A percentile compares a stretch with the other conserved stretches of the same genome.
Evolutionary conservation across 2,329 filamentous ascomycete species (phyloP).

Genomic region (Cladosporium sp.): DNA sequence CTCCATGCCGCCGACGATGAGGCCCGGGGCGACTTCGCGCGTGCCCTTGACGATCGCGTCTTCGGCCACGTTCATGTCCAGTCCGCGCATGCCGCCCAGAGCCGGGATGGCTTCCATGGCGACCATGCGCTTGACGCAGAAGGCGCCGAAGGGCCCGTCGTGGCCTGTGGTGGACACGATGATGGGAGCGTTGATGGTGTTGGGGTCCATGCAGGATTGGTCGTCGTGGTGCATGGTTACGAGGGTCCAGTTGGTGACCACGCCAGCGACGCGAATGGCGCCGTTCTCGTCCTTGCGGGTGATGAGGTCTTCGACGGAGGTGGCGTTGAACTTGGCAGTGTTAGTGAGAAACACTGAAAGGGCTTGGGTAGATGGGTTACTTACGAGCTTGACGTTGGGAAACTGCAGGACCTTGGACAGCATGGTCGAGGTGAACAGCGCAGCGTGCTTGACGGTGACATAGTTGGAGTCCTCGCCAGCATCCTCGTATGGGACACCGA

Average conservation of each 20-base stretch:
- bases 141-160: constrained; percentile 85
- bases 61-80: constrained; percentile 89
- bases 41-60: constrained; percentile 92
- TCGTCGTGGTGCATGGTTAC: constrained; percentile 55
- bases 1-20: constrained; percentile 86
- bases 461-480: constrained; percentile 62
- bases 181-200: constrained; percentile 89
- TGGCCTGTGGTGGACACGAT: constrained; percentile 88
- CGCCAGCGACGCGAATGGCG: constrained; percentile 69
- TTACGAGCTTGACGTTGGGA: constrained; percentile 77
- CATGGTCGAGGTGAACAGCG: constrained; percentile 84
- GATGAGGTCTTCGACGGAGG: constrained; percentile 86
- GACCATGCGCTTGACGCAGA: constrained; percentile 84
- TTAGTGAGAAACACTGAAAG: not conserved
- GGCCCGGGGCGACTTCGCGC: constrained; percentile 77
- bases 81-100: constrained; percentile 84
- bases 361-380: not conserved
- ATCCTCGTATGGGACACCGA: constrained; percentile 82
- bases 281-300: constrained; percentile 59
- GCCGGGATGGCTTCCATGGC: constrained; percentile 79
- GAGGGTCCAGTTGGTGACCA: constrained; percentile 94
- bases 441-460: constrained; percentile 90
- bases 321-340: constrained; percentile 68
- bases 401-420: constrained; percentile 76
- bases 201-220: constrained; percentile 94